phyloP scores from a whole-genome alignment of 129 eudicot species.

The Chrysanthemum makinoi region DNA sequence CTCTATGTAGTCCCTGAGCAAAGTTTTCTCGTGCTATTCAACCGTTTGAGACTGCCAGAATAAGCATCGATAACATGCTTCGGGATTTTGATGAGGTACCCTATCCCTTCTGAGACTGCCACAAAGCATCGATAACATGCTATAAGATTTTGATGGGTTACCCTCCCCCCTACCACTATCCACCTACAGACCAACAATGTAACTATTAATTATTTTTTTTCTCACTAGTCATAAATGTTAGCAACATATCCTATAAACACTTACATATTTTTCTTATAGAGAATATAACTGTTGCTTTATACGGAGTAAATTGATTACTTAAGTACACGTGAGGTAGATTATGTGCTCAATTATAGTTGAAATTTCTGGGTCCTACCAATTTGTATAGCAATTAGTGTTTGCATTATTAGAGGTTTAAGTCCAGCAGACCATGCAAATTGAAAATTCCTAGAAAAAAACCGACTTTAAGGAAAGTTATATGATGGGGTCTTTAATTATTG shows the following conservation, averaged over 20 bases:
- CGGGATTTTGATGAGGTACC: conserved; percentile 34
- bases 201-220: conserved; percentile 15
- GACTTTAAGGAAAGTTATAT: conserved; percentile 23
- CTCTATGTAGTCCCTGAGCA: conserved; percentile 92
- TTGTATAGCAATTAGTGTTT: conserved; percentile 23
- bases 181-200: conserved; percentile 11
- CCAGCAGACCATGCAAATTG: conserved; percentile 9
- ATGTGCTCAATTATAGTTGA: conserved; percentile 13
- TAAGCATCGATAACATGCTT: conserved; percentile 30
- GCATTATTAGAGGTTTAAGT: conserved; percentile 27
- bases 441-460: conserved; percentile 15
- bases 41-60: conserved; percentile 82
- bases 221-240: conserved; percentile 27
- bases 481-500: conserved; percentile 15
- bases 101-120: conserved; percentile 60
- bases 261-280: conserved; percentile 28
- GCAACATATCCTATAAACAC: conserved; percentile 16
- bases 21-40: conserved; percentile 93
- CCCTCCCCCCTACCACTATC: conserved; percentile 15
- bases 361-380: conserved; percentile 19
- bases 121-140: conserved; percentile 34
- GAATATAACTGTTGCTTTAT: conserved; percentile 21
- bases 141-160: conserved; percentile 33
- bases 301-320: conserved; percentile 11
- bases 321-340: conserved; percentile 16